These are phyloP conservation scores for Citrullus amarus DNA, from an alignment of 306 rosid genomes.

Conservation along the genomic window DNA sequence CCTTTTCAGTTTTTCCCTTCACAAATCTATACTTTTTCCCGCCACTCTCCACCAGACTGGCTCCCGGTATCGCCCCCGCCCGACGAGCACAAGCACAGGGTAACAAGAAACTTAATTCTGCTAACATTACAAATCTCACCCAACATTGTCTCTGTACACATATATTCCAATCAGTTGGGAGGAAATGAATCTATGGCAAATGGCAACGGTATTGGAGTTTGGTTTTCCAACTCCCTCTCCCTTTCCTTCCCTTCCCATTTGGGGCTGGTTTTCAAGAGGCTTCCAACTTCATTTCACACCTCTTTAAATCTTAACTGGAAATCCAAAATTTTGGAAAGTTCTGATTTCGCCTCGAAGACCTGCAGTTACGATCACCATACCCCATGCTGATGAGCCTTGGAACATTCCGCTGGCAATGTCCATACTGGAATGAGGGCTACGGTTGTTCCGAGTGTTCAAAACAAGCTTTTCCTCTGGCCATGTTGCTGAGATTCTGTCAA, in stretches of 20 bases:
- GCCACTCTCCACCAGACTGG: constrained; percentile 33
- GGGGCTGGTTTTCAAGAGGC: constrained; percentile 7
- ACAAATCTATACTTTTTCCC: constrained; percentile 35
- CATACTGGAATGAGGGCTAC: constrained; percentile 60
- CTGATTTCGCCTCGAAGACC: constrained; percentile 84
- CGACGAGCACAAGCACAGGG: constrained; percentile 51
- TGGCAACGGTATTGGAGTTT: neutral
- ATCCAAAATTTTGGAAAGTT: constrained; percentile 92
- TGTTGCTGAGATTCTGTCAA: constrained; percentile 85
- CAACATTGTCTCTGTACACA: constrained; percentile 55
- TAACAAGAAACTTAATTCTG: constrained; percentile 44
- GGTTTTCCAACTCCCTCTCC: constrained; percentile 20
- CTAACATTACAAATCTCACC: constrained; percentile 75
- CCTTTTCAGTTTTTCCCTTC: neutral
- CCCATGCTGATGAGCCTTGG: constrained; percentile 75
- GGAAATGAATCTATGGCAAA: neutral
- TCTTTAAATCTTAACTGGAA: constrained; percentile 61
- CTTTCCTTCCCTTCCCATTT: constrained; percentile 12
- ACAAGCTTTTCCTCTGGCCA: constrained; percentile 90
- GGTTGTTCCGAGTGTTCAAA: constrained; percentile 46
- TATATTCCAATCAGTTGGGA: constrained; percentile 34
- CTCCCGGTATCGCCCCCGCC: constrained; percentile 22
- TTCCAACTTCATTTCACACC: constrained; percentile 5
- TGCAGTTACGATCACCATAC: constrained; percentile 93
- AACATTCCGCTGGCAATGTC: constrained; percentile 43